phyloP scores from a whole-genome alignment of 2,329 filamentous ascomycete species.

The Seiridium cupressi region DNA sequence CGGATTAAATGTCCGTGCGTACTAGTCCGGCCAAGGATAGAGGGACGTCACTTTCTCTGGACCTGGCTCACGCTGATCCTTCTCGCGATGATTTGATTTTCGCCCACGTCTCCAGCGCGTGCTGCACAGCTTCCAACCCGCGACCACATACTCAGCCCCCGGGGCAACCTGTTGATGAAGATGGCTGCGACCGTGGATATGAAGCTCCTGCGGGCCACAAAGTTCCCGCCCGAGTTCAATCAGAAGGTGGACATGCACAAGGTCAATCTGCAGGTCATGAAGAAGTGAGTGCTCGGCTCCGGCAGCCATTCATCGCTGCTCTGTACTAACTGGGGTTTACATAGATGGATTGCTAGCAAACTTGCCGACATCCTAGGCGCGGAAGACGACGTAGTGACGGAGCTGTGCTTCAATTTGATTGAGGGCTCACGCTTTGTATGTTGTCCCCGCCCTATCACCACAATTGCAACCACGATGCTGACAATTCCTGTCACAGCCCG shows the following conservation, averaged over 20 bases:
- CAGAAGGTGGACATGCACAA: constrained; percentile 97
- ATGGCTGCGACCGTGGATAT: constrained; percentile 87
- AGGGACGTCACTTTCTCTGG: background rate
- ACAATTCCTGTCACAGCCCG: constrained; percentile 60
- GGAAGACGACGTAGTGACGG: constrained; percentile 94
- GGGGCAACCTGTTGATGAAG: background rate
- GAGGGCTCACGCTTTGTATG: constrained; percentile 77
- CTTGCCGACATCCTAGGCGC: constrained; percentile 85
- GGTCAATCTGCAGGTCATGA: constrained; percentile 96
- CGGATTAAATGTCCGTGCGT: background rate
- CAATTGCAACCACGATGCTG: background rate
- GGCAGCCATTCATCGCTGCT: background rate
- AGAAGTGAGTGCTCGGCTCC: constrained; percentile 64
- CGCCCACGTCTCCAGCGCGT: background rate
- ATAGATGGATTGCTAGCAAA: constrained; percentile 88
- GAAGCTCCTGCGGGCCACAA: constrained; percentile 86
- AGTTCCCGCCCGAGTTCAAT: constrained; percentile 90
- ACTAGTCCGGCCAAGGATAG: background rate
- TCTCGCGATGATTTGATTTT: background rate
- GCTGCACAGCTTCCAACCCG: background rate
- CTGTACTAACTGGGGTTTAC: constrained; percentile 7
- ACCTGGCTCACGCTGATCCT: background rate
- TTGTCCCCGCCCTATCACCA: constrained; percentile 15
- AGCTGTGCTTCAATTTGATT: constrained; percentile 69
- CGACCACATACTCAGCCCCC: background rate